A percentile compares a stretch with the other conserved stretches of the same genome.
phyloP scores from a whole-genome alignment of 1,139 yeast genomes.

The Pichia sp. region DNA sequence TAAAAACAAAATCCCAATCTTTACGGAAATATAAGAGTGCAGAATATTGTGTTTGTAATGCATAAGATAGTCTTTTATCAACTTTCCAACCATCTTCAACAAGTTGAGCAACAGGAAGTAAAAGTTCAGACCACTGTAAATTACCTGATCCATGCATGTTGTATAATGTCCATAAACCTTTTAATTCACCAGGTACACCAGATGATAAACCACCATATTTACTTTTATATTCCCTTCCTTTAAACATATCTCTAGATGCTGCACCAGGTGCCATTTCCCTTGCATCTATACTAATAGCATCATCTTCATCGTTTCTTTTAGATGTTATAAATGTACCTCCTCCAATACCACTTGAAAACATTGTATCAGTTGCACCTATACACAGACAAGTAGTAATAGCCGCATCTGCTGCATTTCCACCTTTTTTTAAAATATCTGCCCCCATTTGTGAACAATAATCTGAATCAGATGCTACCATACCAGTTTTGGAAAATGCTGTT shows the following conservation, averaged over 20 bases:
- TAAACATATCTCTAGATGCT: constrained; percentile 63
- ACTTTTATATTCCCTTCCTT: constrained; percentile 40
- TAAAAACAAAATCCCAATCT: constrained; percentile 53
- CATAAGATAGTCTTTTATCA: constrained; percentile 40
- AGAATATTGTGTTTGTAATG: constrained; percentile 35
- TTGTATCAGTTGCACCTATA: constrained; percentile 72
- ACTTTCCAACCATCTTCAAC: constrained; percentile 65
- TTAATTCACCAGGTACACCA: constrained; percentile 85
- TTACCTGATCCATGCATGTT: constrained; percentile 62
- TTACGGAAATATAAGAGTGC: constrained; percentile 31
- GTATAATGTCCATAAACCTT: constrained; percentile 65
- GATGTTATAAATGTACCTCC: constrained; percentile 82
- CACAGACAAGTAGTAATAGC: constrained; percentile 86
- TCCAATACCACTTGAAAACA: constrained; percentile 83
- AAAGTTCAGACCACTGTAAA: constrained; percentile 63
- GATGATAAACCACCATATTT: constrained; percentile 79
- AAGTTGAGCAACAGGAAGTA: constrained; percentile 68
- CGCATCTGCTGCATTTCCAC: constrained; percentile 90
- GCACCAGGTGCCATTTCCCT: constrained; percentile 77
- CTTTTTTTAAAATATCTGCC: constrained; percentile 43
- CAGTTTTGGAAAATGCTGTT: constrained; percentile 38
- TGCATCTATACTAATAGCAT: constrained; percentile 68
- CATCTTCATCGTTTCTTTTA: constrained; percentile 33
- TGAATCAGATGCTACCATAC: constrained; percentile 75
- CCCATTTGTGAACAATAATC: constrained; percentile 70